Evolutionary conservation across 805 yeast species (phyloP).

Genomic region (Lachancea quebecensis): DNA sequence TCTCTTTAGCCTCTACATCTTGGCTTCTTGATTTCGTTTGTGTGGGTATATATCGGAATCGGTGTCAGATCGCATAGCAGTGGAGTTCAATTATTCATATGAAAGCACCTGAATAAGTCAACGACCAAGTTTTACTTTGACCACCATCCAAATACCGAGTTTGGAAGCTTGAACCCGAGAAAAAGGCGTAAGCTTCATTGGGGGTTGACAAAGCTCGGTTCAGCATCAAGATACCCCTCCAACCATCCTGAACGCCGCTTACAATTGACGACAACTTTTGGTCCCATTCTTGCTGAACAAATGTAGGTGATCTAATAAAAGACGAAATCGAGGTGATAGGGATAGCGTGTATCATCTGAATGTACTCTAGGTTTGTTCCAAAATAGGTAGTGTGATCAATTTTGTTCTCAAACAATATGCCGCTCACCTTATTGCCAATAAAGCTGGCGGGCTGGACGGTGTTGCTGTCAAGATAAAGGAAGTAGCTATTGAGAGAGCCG

Average conservation of each 20-base stretch:
- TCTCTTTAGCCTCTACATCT: too few species aligned
- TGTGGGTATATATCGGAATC: too few species aligned
- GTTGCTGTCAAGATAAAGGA: constrained; percentile 48
- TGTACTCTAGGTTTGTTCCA: constrained; percentile 64
- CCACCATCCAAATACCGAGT: constrained; percentile 68
- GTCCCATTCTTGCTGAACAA: constrained; percentile 61
- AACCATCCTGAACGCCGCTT: constrained; percentile 51
- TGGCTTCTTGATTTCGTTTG: too few species aligned
- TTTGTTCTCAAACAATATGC: constrained; percentile 68
- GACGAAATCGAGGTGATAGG: constrained; percentile 67
- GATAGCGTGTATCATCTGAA: constrained; percentile 73
- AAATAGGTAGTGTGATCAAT: constrained; percentile 69
- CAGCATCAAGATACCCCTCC: constrained; percentile 67
- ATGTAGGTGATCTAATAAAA: constrained; percentile 45
- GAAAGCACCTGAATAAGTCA: constrained; percentile 55
- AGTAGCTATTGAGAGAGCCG: constrained; percentile 47
- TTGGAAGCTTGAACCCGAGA: constrained; percentile 47
- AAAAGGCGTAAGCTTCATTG: constrained; percentile 50
- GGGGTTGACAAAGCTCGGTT: constrained; percentile 76
- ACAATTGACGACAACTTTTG: constrained; percentile 41
- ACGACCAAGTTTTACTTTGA: constrained; percentile 80
- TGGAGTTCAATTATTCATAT: constrained; percentile 1
- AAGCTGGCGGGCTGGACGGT: constrained; percentile 48
- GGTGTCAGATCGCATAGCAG: too few species aligned
- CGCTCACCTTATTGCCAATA: constrained; percentile 60